These are phyloP conservation scores for Backusella psychrophila DNA, from an alignment of 192 early-diverging fungal genomes.

Conservation along the genomic window DNA sequence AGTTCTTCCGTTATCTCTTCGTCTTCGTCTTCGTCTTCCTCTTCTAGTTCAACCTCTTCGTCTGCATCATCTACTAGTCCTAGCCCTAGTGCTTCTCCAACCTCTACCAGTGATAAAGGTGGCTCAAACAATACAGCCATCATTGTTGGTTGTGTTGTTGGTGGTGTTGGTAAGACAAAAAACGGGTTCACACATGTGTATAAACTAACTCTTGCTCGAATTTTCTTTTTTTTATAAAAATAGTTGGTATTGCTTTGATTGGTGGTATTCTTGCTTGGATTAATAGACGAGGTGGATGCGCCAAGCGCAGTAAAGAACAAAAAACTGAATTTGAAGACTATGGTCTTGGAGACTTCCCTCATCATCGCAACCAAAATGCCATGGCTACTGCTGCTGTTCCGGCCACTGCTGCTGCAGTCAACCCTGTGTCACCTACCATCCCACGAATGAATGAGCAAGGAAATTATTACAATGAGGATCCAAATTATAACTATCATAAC, in stretches of 20 bases:
- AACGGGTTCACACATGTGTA: background rate
- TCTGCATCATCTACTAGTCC: background rate
- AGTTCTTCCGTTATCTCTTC: background rate
- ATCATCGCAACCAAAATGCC: slow-evolving; percentile 10
- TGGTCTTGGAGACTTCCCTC: slow-evolving; percentile 7
- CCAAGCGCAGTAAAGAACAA: background rate
- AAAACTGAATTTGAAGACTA: slow-evolving; percentile 12
- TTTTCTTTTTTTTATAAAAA: background rate
- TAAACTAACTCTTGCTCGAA: background rate
- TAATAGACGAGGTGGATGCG: slow-evolving; percentile 31
- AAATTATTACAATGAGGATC: slow-evolving; percentile 11
- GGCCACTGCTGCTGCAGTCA: background rate
- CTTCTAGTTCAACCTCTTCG: background rate
- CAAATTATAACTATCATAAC: background rate
- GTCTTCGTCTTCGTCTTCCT: background rate
- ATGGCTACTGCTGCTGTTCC: slow-evolving; percentile 10
- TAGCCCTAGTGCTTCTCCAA: background rate
- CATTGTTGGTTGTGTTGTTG: slow-evolving; percentile 22
- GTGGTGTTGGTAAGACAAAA: slow-evolving; percentile 29
- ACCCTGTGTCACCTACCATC: slow-evolving; percentile 16
- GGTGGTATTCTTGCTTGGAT: slow-evolving; percentile 28
- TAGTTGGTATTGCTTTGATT: slow-evolving; percentile 31
- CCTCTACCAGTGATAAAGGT: background rate
- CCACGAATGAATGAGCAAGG: slow-evolving; percentile 25
- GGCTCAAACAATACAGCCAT: slow-evolving; percentile 10